These are phyloP conservation scores for Diaporthe longicolla DNA, from an alignment of 2,329 filamentous ascomycete genomes.

Conservation along the genomic window DNA sequence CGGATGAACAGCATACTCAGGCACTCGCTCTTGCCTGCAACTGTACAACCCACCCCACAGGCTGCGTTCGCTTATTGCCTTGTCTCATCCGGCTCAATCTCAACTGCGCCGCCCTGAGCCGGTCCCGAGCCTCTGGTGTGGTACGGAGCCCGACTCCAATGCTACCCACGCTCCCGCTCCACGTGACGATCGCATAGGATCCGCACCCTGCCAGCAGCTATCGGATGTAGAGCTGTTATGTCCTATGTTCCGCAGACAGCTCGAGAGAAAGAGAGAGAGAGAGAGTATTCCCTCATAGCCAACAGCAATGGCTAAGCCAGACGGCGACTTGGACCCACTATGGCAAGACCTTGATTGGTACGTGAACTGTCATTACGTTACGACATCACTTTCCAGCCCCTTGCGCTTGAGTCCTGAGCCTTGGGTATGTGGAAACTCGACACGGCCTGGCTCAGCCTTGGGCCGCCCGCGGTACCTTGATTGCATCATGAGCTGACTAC, in stretches of 20 bases:
- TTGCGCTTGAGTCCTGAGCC: background rate
- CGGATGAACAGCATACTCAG: background rate
- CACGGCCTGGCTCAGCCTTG: slow-evolving; percentile 34
- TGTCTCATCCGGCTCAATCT: background rate
- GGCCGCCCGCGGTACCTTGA: slow-evolving; percentile 40
- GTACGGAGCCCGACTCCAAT: background rate
- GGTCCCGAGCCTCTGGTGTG: slow-evolving; percentile 1
- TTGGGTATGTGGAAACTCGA: background rate
- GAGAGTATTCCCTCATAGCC: background rate
- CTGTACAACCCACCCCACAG: background rate
- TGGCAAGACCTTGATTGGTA: slow-evolving; percentile 86
- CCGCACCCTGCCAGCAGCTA: background rate
- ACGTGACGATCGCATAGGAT: slow-evolving; percentile 5
- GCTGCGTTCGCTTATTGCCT: background rate
- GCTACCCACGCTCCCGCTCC: slow-evolving; percentile 6
- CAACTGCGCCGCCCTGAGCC: slow-evolving; percentile 2
- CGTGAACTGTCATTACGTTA: slow-evolving; percentile 51
- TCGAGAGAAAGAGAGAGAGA: background rate
- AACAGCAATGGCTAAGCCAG: slow-evolving; percentile 55
- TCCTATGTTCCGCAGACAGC: background rate
- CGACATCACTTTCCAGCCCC: slow-evolving; percentile 30
- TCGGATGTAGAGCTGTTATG: slow-evolving; percentile 30
- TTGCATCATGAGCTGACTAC: slow-evolving; percentile 48
- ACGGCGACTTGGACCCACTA: slow-evolving; percentile 70
- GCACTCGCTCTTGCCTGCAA: background rate